These are phyloP conservation scores for Malus hybrid DNA, from an alignment of 331 rosid species.

Conservation along the genomic window DNA sequence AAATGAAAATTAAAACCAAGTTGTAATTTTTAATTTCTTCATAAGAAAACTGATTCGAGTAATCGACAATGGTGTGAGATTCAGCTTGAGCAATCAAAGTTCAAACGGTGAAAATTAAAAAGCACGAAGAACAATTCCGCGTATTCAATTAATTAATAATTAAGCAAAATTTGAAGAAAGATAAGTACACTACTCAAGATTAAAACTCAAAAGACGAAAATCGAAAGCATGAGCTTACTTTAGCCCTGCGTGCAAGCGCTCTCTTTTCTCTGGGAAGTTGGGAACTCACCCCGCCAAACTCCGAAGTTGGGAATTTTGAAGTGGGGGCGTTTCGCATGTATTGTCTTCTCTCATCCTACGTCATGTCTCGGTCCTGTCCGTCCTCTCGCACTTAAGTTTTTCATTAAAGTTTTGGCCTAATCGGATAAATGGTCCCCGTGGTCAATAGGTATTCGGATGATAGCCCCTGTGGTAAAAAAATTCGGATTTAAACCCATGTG, in stretches of 20 bases:
- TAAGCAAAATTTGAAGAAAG: not conserved
- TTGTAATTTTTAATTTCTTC: not conserved
- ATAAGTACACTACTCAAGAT: not conserved
- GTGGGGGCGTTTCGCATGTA: not conserved
- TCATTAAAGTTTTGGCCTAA: no score
- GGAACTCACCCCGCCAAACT: conserved; percentile 7
- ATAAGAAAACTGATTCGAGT: not conserved
- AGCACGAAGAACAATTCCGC: not conserved
- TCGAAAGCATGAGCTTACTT: not conserved
- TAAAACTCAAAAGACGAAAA: not conserved
- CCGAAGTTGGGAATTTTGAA: not conserved
- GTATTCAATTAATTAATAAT: not conserved
- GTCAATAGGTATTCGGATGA: no score
- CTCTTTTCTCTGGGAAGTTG: not conserved
- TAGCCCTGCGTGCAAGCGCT: not conserved
- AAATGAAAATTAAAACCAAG: not conserved
- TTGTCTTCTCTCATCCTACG: not conserved
- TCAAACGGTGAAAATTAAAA: not conserved
- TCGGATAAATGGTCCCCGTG: no score
- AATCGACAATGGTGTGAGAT: not conserved
- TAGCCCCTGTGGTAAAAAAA: no score
- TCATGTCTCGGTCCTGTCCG: not conserved
- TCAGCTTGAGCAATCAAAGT: not conserved
- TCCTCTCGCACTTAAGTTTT: no score
- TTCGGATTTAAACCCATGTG: no score